Base-by-base conservation (phyloP, 2,329 filamentous ascomycete genomes). In the Talaromyces sp. region DNA sequence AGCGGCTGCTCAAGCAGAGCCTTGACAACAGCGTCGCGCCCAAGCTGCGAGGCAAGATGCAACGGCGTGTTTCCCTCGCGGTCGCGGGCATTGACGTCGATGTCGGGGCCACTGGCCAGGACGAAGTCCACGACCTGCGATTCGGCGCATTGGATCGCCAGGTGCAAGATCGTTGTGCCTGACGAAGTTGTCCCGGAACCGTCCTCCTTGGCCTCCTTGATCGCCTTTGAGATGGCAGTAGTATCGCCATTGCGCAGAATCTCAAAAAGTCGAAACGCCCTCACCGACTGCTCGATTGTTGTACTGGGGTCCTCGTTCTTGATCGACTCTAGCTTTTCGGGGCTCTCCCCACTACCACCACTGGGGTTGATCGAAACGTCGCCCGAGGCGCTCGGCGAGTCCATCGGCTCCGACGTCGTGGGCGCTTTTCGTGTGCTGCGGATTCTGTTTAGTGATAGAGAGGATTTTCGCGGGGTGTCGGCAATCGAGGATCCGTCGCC, bases 81-180 rank as follows among this genome's bases (percentile, higher is more conserved):
- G 77, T 99, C 95, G 64, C 90, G 87, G 47, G 90, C 88, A 75
- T 98, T 99, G 74, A 98, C 81, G 71, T 98, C 92, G 60, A 96
- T 81, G 50, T 77, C 83, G 33, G 89, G 86, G 64, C 91, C 81
- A 58, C 83, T 82, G 1, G 92, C 93, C 51, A 99, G 79, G n/a
- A 98, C 89, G 70, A 94, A 97, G 74, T 99, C 93, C 59, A 99
- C 90, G 31, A 99, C 92, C 23, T 91, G 88, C 56, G 89, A 85
- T 74, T 98, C 95, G 56, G 95, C 94, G 76, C 94, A 98, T 77
- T 99, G 95, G 52, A 98, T 92, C 30, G 95, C 93, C 47, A 99
- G 82, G 75, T 99, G 94, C 42, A 99, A 82, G 50, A 98, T 89
- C 1, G 91, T 95, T 0, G 93, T 97, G 74, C 61, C 81, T 70